phyloP scores from a whole-genome alignment of 306 rosid genomes.

The Astragalus membranaceus region DNA sequence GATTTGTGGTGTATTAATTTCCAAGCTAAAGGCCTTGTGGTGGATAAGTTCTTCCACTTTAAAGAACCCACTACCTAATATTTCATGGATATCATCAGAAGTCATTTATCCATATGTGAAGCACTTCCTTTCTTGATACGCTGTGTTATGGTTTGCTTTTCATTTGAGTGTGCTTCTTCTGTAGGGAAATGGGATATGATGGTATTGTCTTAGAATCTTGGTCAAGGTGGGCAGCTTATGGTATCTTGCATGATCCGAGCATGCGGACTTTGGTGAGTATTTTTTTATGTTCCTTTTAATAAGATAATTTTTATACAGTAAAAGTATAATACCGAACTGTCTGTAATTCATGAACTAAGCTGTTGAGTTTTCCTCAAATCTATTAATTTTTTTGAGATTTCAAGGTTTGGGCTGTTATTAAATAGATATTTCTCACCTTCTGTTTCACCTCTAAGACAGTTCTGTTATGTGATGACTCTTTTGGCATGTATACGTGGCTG shows the following conservation, averaged over 20 bases:
- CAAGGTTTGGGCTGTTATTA: background rate
- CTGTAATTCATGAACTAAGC: background rate
- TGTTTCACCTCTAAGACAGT: background rate
- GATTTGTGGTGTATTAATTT: background rate
- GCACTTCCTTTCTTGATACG: background rate
- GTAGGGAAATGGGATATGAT: slow-evolving; percentile 93
- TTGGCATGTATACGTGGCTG: background rate
- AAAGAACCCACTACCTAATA: background rate
- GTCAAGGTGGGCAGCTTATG: slow-evolving; percentile 94
- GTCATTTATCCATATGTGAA: background rate
- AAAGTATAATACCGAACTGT: slow-evolving; percentile 9
- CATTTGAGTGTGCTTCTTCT: slow-evolving; percentile 14
- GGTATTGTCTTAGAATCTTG: slow-evolving; percentile 94
- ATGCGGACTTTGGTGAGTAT: slow-evolving; percentile 61
- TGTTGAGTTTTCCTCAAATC: background rate
- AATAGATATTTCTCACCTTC: background rate
- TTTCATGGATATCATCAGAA: background rate
- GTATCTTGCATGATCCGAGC: slow-evolving; percentile 67
- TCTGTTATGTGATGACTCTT: slow-evolving; percentile 5
- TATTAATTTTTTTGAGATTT: background rate
- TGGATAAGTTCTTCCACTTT: background rate
- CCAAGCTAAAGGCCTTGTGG: background rate
- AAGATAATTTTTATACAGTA: background rate
- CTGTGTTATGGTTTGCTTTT: slow-evolving; percentile 9
- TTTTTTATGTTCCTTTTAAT: slow-evolving; percentile 1